Evolutionary conservation across 805 yeast species (phyloP).

Genomic region (Ogataea nitratoaversa): DNA sequence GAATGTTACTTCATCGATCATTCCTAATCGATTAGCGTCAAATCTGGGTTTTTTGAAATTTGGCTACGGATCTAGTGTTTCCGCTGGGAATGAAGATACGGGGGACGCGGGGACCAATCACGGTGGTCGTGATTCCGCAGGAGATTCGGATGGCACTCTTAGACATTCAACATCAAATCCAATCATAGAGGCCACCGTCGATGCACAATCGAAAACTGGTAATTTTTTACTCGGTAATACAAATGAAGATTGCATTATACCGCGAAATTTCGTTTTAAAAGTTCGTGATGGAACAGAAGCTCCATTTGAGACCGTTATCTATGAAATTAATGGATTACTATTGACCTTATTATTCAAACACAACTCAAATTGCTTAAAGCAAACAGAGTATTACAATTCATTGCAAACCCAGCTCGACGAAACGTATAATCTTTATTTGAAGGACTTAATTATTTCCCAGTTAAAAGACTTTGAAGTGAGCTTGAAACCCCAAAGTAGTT

Average conservation of each 20-base stretch:
- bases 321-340: constrained; percentile 29
- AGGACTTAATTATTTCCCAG: constrained; percentile 25
- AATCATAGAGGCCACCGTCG: constrained; percentile 9
- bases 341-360: constrained; percentile 20
- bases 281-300: constrained; percentile 1
- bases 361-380: neutral
- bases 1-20: constrained; percentile 15
- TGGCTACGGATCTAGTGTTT: neutral
- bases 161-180: too few species aligned
- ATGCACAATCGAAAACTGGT: constrained; percentile 16
- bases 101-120: too few species aligned
- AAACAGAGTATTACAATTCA: constrained; percentile 6
- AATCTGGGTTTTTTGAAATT: constrained; percentile 11
- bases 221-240: constrained; percentile 24
- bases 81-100: constrained; percentile 1
- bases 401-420: constrained; percentile 17
- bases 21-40: constrained; percentile 11
- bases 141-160: too few species aligned
- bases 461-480: constrained; percentile 18
- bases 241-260: constrained; percentile 13
- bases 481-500: constrained; percentile 4
- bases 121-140: too few species aligned
- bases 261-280: constrained; percentile 13
- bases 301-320: constrained; percentile 20
- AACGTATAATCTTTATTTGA: constrained; percentile 21